Evolutionary conservation across 2,329 filamentous ascomycete species (phyloP).

Genomic region (Leptographium galeiforme): DNA sequence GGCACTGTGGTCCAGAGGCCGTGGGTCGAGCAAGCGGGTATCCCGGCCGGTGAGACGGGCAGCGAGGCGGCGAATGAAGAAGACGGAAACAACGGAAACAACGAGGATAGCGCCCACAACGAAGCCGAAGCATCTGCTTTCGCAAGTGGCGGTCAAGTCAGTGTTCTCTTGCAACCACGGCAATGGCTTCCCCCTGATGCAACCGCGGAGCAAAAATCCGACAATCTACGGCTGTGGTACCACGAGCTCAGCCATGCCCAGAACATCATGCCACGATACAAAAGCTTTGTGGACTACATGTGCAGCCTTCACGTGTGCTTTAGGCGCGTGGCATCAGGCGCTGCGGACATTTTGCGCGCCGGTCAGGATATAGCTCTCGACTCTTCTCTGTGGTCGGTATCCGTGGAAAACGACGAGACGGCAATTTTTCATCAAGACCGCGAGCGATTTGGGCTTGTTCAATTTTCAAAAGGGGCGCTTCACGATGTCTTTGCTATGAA

Average conservation of each 20-base stretch:
- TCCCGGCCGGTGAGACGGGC: background rate
- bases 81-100: background rate
- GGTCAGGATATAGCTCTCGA: background rate
- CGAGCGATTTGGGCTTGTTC: conserved; percentile 1
- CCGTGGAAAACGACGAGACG: conserved; percentile 6
- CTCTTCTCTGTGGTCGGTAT: conserved; percentile 4
- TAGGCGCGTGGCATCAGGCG: background rate
- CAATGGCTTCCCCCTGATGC: background rate
- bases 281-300: conserved; percentile 8
- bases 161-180: background rate
- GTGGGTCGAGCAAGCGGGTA: background rate
- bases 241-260: conserved; percentile 4
- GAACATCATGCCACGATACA: conserved; percentile 7
- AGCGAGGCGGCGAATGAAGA: background rate
- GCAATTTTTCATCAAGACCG: background rate
- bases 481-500: conserved; percentile 1
- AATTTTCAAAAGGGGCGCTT: conserved; percentile 1
- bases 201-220: background rate
- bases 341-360: background rate
- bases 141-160: too few relatives aligned
- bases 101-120: background rate
- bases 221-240: conserved; percentile 1
- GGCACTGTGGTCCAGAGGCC: background rate
- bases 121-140: background rate
- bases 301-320: conserved; percentile 9